These are phyloP conservation scores for Carex myosuroides DNA, from an alignment of 176 grass and related monocot genomes.

Conservation along the genomic window DNA sequence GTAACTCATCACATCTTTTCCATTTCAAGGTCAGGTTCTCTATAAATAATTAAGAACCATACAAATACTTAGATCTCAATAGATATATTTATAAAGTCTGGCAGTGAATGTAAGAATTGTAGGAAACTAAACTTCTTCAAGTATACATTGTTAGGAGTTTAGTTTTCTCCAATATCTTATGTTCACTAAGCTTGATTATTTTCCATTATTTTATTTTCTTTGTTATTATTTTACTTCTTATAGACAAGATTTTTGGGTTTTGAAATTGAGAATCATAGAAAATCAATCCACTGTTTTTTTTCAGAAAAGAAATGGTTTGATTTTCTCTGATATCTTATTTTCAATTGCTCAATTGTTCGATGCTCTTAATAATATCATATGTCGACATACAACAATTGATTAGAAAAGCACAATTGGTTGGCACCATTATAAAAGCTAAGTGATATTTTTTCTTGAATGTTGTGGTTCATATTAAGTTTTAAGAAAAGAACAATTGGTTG, in stretches of 20 bases:
- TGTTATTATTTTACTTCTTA: neutral
- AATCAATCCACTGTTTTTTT: neutral
- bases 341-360: neutral
- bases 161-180: neutral
- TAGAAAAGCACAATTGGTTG: too few species aligned
- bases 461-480: too few species aligned
- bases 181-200: neutral
- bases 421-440: too few species aligned
- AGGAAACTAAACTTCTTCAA: too few species aligned
- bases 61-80: too few species aligned
- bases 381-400: neutral
- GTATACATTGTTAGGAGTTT: too few species aligned
- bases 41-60: neutral
- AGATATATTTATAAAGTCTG: neutral
- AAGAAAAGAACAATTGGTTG: too few species aligned
- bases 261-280: conserved; percentile 2
- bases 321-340: conserved; percentile 12
- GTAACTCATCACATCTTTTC: neutral
- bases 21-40: neutral
- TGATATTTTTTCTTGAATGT: too few species aligned
- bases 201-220: neutral
- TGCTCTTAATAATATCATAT: neutral
- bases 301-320: neutral
- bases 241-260: neutral
- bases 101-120: conserved; percentile 2